Conservation (phyloP, 2,329 filamentous ascomycete species). For the Calonectria naviculata region DNA sequence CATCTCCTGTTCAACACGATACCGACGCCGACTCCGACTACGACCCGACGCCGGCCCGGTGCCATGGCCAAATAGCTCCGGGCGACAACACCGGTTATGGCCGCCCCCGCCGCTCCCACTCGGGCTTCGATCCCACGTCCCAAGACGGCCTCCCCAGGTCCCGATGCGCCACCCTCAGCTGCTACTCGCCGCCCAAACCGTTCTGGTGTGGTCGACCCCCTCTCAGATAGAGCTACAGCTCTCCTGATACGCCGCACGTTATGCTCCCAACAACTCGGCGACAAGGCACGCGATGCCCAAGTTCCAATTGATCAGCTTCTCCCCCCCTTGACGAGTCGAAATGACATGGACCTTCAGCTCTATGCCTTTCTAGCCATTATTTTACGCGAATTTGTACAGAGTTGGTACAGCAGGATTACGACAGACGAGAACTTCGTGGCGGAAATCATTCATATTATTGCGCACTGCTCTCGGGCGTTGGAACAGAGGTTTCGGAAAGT, state of each 20-base stretch:
- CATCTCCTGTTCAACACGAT: constrained; percentile 14
- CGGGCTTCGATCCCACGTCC: constrained; percentile 36
- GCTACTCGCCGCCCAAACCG: constrained; percentile 47
- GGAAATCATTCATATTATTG: constrained; percentile 90
- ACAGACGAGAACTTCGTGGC: constrained; percentile 88
- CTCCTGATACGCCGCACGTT: constrained; percentile 86
- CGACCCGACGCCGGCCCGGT: constrained; percentile 17
- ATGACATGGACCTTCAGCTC: constrained; percentile 91
- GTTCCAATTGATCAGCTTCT: constrained; percentile 82
- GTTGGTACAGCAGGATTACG: constrained; percentile 94
- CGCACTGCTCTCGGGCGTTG: constrained; percentile 87
- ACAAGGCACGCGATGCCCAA: constrained; percentile 62
- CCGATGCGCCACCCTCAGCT: constrained; percentile 39
- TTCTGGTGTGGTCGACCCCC: constrained; percentile 57
- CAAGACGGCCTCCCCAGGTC: constrained; percentile 35
- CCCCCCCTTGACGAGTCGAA: constrained; percentile 92
- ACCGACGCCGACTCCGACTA: not conserved
- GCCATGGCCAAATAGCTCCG: constrained; percentile 40
- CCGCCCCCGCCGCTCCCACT: constrained; percentile 34
- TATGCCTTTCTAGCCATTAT: constrained; percentile 94
- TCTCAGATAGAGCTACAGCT: constrained; percentile 82
- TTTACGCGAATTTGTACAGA: constrained; percentile 88
- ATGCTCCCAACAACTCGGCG: constrained; percentile 75
- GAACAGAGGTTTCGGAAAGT: constrained; percentile 87
- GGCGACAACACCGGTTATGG: constrained; percentile 42